Evolutionary conservation across 441 rosid genomes (phyloP), one percentile per base, ranked within the genome.

Genomic region (Omphalea diandra): DNA sequence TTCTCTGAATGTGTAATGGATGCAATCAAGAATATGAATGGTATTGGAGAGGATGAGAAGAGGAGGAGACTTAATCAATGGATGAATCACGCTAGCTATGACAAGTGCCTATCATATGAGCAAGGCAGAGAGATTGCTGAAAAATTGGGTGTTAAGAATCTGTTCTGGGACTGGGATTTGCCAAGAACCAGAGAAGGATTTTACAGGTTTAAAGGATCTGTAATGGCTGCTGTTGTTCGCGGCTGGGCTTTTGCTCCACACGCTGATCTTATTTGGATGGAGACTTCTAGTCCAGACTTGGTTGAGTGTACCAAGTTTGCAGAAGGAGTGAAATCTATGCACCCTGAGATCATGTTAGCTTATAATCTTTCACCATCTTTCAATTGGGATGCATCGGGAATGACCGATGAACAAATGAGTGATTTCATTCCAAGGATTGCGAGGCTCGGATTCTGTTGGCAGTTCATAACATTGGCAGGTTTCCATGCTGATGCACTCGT

Each of bases 161-260:
- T 94, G 27, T 94, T 89, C 80, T 94, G 97, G 98, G 96, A 94
- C 84, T 89, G 98, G 98, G 97, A 90, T 78, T 79, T 94, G 75
- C 90, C 98, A 0, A 81, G 98, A 79, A 89, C 97, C 65, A 84
- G 97, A 50, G 98, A 95, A 88, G 98, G 98, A 46, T 90, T 95
- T 72, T 92, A 95, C 64, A 76, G 98, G 73, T 95, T 92, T 76
- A 80, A 88, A 70, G 98, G 99, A 40, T 94, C 94, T 0, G 97
- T 89, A 1, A 60, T 41, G 73, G 96, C 97, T 0, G 98, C 96
- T 0, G 74, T 92, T 18, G 89, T 92, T 18, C 92, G 95, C 5
- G 97, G 97, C 2, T 77, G 91, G 90, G 94, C 98, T 43, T 95
- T 92, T 43, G 90, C 96, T 7, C 86, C 85, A 8, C 89, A 89